Evolutionary conservation across 768 basidiomycete species (phyloP).

Genomic region (Boletus rufocinnamomeus): DNA sequence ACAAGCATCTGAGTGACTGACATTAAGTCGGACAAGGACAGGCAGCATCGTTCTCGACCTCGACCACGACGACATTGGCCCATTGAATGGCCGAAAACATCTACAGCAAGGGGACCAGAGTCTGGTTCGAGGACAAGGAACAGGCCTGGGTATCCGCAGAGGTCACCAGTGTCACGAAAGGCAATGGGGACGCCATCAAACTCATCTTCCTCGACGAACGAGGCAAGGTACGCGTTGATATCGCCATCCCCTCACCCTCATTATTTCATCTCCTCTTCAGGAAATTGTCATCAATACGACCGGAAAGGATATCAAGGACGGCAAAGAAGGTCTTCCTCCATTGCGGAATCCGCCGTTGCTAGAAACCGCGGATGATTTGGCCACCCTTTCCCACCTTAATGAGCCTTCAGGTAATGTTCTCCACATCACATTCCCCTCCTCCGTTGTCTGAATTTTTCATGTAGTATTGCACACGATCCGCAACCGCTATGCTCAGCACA

Average conservation of each 20-base stretch:
- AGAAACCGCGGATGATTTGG: slow-evolving; percentile 97
- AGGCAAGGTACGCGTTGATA: slow-evolving; percentile 66
- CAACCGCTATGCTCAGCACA: slow-evolving; percentile 94
- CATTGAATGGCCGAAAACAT: slow-evolving; percentile 91
- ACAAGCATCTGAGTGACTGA: not conserved
- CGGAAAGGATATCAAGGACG: slow-evolving; percentile 76
- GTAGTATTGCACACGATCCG: slow-evolving; percentile 94
- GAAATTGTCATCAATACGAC: slow-evolving; percentile 81
- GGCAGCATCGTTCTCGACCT: slow-evolving; percentile 16
- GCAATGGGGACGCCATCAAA: slow-evolving; percentile 72
- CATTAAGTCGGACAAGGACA: not conserved
- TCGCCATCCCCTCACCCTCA: slow-evolving; percentile 4
- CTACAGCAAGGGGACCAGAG: slow-evolving; percentile 86
- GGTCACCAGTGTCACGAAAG: slow-evolving; percentile 65
- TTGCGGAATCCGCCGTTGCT: slow-evolving; percentile 94
- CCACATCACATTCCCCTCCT: not conserved
- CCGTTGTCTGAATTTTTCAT: slow-evolving; percentile 4
- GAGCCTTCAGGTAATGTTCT: slow-evolving; percentile 83
- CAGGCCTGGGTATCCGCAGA: slow-evolving; percentile 93
- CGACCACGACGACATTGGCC: slow-evolving; percentile 28
- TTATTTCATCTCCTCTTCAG: slow-evolving; percentile 39
- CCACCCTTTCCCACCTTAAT: slow-evolving; percentile 96
- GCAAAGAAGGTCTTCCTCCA: slow-evolving; percentile 81
- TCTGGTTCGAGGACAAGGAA: slow-evolving; percentile 95
- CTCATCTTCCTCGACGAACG: slow-evolving; percentile 88